Conservation (phyloP, 495 filamentous ascomycete genomes). For the Penicillium goetzii region DNA sequence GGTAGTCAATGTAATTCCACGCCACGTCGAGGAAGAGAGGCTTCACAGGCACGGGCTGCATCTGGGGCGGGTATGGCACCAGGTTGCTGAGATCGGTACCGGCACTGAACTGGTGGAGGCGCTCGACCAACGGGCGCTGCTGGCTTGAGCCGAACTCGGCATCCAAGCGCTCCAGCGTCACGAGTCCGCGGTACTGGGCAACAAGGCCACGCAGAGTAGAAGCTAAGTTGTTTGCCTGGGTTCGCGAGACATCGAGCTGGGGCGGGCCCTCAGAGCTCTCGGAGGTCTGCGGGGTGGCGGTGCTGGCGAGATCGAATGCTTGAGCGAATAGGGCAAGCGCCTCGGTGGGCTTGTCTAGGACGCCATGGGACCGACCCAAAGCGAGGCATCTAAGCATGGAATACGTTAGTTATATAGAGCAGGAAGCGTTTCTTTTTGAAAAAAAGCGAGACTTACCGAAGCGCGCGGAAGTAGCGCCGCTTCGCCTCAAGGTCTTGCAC, state of each 20-base stretch:
- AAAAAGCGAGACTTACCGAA: constrained; percentile 62
- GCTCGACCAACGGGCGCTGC: constrained; percentile 65
- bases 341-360: constrained; percentile 72
- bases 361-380: constrained; percentile 80
- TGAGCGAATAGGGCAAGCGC: constrained; percentile 82
- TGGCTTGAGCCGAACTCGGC: constrained; percentile 34
- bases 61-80: constrained; percentile 81
- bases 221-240: constrained; percentile 59
- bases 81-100: constrained; percentile 75
- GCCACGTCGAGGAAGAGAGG: constrained; percentile 95
- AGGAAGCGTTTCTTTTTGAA: neutral
- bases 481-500: constrained; percentile 76
- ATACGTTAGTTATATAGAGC: constrained; percentile 7
- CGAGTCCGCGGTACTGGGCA: constrained; percentile 77
- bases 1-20: constrained; percentile 98
- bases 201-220: constrained; percentile 67
- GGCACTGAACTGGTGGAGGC: constrained; percentile 72
- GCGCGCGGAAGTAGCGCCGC: constrained; percentile 80
- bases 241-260: constrained; percentile 62
- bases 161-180: constrained; percentile 69
- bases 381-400: constrained; percentile 67
- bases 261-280: constrained; percentile 43
- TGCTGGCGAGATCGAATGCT: constrained; percentile 58
- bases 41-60: constrained; percentile 88
- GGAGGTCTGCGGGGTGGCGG: constrained; percentile 40